A percentile compares a stretch with the other conserved stretches of the same genome.
phyloP scores from a whole-genome alignment of 2,329 filamentous ascomycete genomes.

The Metarhizium brunneum region DNA sequence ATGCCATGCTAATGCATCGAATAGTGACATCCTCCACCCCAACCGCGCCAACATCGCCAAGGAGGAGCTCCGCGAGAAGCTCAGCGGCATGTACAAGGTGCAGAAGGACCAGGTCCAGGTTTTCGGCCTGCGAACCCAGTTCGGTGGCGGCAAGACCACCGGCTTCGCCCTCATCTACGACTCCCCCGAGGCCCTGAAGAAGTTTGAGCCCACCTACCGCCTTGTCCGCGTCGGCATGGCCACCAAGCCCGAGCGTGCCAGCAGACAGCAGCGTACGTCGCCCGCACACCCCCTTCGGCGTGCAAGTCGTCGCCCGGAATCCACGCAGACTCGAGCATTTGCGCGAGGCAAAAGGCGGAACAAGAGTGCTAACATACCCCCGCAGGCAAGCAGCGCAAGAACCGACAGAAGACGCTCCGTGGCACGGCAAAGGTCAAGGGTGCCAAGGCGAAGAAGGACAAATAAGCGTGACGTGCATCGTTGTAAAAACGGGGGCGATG shows the following conservation, averaged over 20 bases:
- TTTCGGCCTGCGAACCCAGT: conserved; percentile 98
- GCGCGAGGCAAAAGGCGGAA: background rate
- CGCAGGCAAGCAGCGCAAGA: conserved; percentile 99
- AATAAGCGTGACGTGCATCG: conserved; percentile 47
- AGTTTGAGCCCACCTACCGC: conserved; percentile 98
- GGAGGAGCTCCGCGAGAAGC: conserved; percentile 94
- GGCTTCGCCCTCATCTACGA: conserved; percentile 99
- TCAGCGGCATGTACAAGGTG: conserved; percentile 94
- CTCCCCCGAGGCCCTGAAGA: conserved; percentile 96
- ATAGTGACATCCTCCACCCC: conserved; percentile 98
- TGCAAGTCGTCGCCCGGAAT: background rate
- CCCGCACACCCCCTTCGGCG: background rate
- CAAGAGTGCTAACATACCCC: background rate
- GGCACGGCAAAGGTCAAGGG: conserved; percentile 98
- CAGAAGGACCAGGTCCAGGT: conserved; percentile 95
- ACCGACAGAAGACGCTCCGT: conserved; percentile 97
- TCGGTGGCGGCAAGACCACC: conserved; percentile 99
- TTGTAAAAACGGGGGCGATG: conserved; percentile 21
- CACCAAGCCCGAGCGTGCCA: conserved; percentile 92
- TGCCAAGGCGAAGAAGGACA: conserved; percentile 88
- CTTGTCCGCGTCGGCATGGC: conserved; percentile 88
- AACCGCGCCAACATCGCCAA: conserved; percentile 98
- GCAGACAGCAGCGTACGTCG: conserved; percentile 96
- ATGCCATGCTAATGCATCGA: conserved; percentile 7
- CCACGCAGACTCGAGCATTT: background rate